phyloP scores from a whole-genome alignment of 306 rosid genomes.

The Sophora flavescens region DNA sequence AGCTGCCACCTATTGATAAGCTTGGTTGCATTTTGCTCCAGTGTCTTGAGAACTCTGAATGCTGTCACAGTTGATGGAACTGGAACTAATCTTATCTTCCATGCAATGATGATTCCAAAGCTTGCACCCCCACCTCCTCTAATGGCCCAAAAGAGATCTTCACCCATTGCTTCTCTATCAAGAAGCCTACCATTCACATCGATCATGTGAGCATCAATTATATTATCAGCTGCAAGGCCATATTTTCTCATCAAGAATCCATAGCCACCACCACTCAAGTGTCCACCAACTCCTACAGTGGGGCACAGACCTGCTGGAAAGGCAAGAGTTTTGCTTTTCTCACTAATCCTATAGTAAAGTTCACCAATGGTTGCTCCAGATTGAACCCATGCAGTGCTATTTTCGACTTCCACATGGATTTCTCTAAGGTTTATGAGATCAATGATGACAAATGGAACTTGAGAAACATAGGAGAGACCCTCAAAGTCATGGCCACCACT shows the following conservation, averaged over 20 bases:
- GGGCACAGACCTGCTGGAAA: conserved; percentile 74
- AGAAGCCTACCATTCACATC: conserved; percentile 63
- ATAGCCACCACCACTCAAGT: conserved; percentile 76
- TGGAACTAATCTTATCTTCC: conserved; percentile 56
- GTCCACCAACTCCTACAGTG: conserved; percentile 74
- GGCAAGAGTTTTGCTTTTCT: conserved; percentile 35
- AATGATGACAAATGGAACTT: conserved; percentile 56
- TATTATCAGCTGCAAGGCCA: conserved; percentile 68
- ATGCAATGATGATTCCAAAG: conserved; percentile 67
- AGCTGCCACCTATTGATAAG: conserved; percentile 63
- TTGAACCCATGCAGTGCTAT: conserved; percentile 48
- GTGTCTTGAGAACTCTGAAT: conserved; percentile 49
- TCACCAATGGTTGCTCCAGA: conserved; percentile 47
- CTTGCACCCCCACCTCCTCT: conserved; percentile 77
- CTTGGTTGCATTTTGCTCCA: conserved; percentile 58
- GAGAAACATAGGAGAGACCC: conserved; percentile 58
- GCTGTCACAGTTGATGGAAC: conserved; percentile 68
- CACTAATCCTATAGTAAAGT: conserved; percentile 38
- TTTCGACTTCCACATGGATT: conserved; percentile 36
- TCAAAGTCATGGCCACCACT: conserved; percentile 72
- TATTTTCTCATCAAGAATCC: conserved; percentile 39
- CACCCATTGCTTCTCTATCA: conserved; percentile 67
- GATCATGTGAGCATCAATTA: conserved; percentile 66
- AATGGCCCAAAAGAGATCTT: conserved; percentile 46
- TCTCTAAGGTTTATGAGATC: conserved; percentile 60